phyloP scores from a whole-genome alignment of 805 yeast genomes.

The Starmerella davenportii region DNA sequence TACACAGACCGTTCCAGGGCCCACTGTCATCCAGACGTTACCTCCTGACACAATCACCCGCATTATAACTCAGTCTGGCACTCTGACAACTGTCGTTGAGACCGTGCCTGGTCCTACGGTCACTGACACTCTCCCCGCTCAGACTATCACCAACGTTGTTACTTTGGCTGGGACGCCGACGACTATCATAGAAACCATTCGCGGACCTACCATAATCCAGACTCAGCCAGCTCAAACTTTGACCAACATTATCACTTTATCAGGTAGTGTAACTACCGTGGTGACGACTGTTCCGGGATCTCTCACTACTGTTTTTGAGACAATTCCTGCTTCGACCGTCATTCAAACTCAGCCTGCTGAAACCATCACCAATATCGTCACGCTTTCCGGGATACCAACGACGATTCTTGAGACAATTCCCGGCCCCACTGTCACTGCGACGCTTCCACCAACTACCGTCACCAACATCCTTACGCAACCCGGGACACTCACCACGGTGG shows the following conservation, averaged over 20 bases:
- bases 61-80: neutral
- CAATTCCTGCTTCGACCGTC: too few species aligned
- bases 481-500: too few species aligned
- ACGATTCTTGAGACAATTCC: slow-evolving; percentile 1
- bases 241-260: too few species aligned
- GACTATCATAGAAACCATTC: slow-evolving; percentile 9
- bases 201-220: slow-evolving; percentile 8
- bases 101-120: slow-evolving; percentile 8
- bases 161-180: slow-evolving; percentile 2
- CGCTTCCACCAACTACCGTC: neutral
- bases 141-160: slow-evolving; percentile 4
- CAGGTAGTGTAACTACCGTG: too few species aligned
- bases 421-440: slow-evolving; percentile 2
- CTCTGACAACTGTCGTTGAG: slow-evolving; percentile 7
- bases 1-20: neutral
- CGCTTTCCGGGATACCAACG: neutral
- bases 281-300: too few species aligned
- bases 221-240: too few species aligned
- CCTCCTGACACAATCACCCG: slow-evolving; percentile 7
- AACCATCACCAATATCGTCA: neutral
- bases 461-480: too few species aligned
- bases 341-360: slow-evolving; percentile 5
- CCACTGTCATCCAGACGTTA: slow-evolving; percentile 8
- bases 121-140: slow-evolving; percentile 10
- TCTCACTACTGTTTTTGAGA: too few species aligned